These are phyloP conservation scores for Hippophae rhamnoides DNA, from an alignment of 306 rosid genomes.

Conservation along the genomic window DNA sequence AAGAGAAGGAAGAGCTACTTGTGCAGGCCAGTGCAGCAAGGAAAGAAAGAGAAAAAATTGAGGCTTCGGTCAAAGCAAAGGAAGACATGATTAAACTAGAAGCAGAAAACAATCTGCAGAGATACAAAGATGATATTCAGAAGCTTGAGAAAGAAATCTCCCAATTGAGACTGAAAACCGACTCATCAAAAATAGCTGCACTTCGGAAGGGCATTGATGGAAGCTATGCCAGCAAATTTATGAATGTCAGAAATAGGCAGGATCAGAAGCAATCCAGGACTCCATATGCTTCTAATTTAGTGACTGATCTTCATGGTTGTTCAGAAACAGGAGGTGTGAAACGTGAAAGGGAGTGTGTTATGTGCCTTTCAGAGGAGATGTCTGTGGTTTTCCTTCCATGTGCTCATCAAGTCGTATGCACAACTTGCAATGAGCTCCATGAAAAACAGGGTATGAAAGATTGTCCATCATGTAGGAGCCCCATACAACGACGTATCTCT, in stretches of 20 bases:
- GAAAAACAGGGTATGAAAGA: constrained; percentile 93
- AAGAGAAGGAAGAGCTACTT: constrained; percentile 55
- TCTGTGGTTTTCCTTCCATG: constrained; percentile 85
- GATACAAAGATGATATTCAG: constrained; percentile 59
- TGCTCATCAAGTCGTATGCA: constrained; percentile 94
- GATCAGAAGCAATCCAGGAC: constrained; percentile 25
- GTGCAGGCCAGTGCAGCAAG: constrained; percentile 35
- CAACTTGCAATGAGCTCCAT: constrained; percentile 85
- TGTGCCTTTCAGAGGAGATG: constrained; percentile 97
- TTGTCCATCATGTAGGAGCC: constrained; percentile 90
- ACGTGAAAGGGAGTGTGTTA: constrained; percentile 89
- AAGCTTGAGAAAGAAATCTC: constrained; percentile 74
- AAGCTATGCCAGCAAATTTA: constrained; percentile 39
- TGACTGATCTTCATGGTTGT: constrained; percentile 29
- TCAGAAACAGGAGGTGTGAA: constrained; percentile 53
- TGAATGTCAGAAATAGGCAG: constrained; percentile 25
- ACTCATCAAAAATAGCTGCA: constrained; percentile 83
- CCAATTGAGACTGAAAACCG: constrained; percentile 58
- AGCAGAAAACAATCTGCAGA: constrained; percentile 55
- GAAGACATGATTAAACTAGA: constrained; percentile 51
- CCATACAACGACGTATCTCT: constrained; percentile 71
- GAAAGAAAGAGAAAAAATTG: constrained; percentile 75
- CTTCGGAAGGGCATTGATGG: constrained; percentile 72
- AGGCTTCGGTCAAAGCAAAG: constrained; percentile 55
- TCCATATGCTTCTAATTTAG: constrained; percentile 34